These are phyloP conservation scores for Ceratocystiopsis minuta DNA, from an alignment of 2,329 filamentous ascomycete genomes.

Conservation along the genomic window DNA sequence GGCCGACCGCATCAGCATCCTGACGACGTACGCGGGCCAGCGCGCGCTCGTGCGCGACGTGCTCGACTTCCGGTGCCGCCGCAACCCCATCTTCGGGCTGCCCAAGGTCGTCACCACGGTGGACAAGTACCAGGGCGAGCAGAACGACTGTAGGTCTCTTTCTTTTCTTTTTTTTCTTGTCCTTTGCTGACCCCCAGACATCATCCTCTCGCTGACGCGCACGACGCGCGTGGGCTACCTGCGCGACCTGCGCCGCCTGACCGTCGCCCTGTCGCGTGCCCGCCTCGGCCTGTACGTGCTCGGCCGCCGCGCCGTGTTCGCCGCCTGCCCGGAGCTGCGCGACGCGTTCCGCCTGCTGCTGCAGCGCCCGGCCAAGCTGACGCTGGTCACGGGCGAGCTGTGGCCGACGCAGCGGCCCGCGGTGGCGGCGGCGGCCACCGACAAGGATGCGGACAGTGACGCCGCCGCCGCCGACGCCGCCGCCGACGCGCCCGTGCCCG, in stretches of 20 bases:
- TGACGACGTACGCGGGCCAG: conserved; percentile 89
- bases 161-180: background rate
- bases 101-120: conserved; percentile 85
- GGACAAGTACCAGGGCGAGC: conserved; percentile 97
- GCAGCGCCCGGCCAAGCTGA: conserved; percentile 61
- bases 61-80: conserved; percentile 62
- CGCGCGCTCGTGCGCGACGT: conserved; percentile 78
- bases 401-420: conserved; percentile 47
- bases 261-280: conserved; percentile 83
- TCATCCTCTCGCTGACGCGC: conserved; percentile 82
- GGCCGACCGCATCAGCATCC: conserved; percentile 62
- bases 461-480: conserved; percentile 69
- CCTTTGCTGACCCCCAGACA: conserved; percentile 33
- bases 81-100: conserved; percentile 70
- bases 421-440: conserved; percentile 27
- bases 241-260: conserved; percentile 80
- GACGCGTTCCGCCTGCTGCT: conserved; percentile 70
- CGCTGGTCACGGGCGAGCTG: conserved; percentile 71
- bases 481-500: conserved; percentile 43
- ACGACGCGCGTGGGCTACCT: conserved; percentile 83
- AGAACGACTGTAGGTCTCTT: conserved; percentile 74
- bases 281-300: conserved; percentile 83
- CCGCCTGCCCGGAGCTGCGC: conserved; percentile 70
- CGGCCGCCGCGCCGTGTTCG: conserved; percentile 74
- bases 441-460: conserved; percentile 43